Evolutionary conservation across 495 filamentous ascomycete species (phyloP).

Genomic region (Tricharina praecox): DNA sequence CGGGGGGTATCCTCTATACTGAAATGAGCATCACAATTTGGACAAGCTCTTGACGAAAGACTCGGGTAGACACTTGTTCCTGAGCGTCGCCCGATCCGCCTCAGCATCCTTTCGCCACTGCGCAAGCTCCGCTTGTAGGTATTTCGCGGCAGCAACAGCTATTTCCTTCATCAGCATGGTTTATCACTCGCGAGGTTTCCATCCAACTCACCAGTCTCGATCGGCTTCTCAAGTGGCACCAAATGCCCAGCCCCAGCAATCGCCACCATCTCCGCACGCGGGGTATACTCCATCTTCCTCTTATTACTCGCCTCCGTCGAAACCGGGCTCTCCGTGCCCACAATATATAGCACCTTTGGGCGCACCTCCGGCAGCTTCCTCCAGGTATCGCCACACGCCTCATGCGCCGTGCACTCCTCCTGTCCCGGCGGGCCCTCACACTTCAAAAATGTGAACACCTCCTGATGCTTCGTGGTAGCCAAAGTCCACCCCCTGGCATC

Average conservation of each 20-base stretch:
- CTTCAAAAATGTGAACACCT: slow-evolving; percentile 39
- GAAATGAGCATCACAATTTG: neutral
- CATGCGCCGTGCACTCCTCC: slow-evolving; percentile 41
- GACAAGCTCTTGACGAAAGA: neutral
- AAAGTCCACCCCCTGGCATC: slow-evolving; percentile 32
- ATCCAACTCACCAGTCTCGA: slow-evolving; percentile 14
- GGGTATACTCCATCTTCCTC: slow-evolving; percentile 44
- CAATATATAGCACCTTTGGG: slow-evolving; percentile 70
- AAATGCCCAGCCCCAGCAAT: slow-evolving; percentile 60
- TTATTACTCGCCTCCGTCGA: slow-evolving; percentile 36
- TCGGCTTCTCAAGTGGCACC: slow-evolving; percentile 63
- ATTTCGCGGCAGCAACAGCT: slow-evolving; percentile 44
- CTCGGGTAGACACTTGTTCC: neutral
- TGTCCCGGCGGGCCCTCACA: slow-evolving; percentile 23
- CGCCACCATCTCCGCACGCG: slow-evolving; percentile 46
- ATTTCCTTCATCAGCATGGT: too few species aligned
- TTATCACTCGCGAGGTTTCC: too few species aligned
- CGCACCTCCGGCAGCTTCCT: slow-evolving; percentile 48
- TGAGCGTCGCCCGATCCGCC: slow-evolving; percentile 34
- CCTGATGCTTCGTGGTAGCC: slow-evolving; percentile 47
- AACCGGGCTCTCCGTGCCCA: slow-evolving; percentile 49
- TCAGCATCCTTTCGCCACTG: slow-evolving; percentile 48
- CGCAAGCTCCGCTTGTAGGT: slow-evolving; percentile 45
- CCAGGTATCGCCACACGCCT: slow-evolving; percentile 49
- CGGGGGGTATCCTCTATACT: too few species aligned